These are phyloP conservation scores for Penicillium sp. DNA, from an alignment of 2,329 filamentous ascomycete genomes.

Conservation along the genomic window DNA sequence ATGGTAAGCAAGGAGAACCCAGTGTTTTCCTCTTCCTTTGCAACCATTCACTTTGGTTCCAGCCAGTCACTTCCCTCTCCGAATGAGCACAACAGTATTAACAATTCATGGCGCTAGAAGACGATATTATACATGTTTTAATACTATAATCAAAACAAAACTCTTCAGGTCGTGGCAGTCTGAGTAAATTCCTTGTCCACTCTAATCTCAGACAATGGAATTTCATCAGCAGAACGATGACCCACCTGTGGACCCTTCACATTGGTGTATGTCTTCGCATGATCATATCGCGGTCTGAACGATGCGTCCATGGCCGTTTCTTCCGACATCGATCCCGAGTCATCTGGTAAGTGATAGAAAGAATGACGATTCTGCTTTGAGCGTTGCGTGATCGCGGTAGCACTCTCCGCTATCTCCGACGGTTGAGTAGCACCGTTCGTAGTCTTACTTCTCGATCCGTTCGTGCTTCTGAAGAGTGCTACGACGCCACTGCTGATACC, in stretches of 20 bases:
- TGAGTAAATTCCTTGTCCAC: constrained; percentile 21
- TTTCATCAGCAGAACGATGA: constrained; percentile 16
- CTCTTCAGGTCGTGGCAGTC: neutral
- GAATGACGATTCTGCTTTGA: constrained; percentile 12
- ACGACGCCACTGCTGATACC: constrained; percentile 15
- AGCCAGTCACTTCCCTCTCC: neutral
- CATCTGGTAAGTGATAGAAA: constrained; percentile 21
- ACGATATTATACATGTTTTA: neutral
- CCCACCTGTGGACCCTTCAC: constrained; percentile 8
- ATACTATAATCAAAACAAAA: neutral
- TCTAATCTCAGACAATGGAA: constrained; percentile 21
- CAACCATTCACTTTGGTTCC: neutral
- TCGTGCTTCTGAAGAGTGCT: constrained; percentile 12
- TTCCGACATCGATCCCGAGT: constrained; percentile 3
- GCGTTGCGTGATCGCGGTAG: neutral
- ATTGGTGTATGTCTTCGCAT: constrained; percentile 15
- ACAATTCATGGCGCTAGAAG: neutral
- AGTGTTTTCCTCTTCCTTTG: neutral
- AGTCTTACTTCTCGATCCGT: constrained; percentile 4
- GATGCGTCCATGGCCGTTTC: constrained; percentile 7
- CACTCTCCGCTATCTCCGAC: neutral
- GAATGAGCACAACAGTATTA: neutral
- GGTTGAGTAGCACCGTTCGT: neutral
- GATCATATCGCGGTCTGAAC: constrained; percentile 21
- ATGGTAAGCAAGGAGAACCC: no score